These are phyloP conservation scores for Hyphopichia wangnamkhiaoensis DNA, from an alignment of 1,139 yeast genomes.

Conservation along the genomic window DNA sequence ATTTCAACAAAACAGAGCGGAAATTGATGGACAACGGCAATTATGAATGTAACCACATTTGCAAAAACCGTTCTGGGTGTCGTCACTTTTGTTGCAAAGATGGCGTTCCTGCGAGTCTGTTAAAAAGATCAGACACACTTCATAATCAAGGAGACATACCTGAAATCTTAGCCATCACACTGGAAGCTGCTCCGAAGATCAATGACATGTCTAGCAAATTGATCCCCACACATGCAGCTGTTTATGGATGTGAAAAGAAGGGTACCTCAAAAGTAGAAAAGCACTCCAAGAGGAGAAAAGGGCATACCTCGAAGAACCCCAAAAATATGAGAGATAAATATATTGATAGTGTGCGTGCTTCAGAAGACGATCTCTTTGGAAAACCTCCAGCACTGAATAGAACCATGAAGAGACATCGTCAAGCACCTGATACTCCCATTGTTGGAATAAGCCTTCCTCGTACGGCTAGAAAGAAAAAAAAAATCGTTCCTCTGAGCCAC, in stretches of 20 bases:
- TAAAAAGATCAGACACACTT: neutral
- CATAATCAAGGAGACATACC: neutral
- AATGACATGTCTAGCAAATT: too few species aligned
- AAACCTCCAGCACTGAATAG: neutral
- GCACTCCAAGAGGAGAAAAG: neutral
- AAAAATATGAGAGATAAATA: neutral
- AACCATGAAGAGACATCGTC: neutral
- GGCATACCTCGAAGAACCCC: neutral
- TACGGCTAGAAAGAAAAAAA: neutral
- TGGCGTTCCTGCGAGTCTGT: conserved; percentile 24
- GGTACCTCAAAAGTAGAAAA: too few species aligned
- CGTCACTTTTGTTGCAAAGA: conserved; percentile 47
- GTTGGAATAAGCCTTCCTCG: neutral
- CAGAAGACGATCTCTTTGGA: neutral
- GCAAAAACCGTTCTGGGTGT: conserved; percentile 36
- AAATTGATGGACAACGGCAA: conserved; percentile 23
- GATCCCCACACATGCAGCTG: too few species aligned
- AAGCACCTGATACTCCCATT: neutral
- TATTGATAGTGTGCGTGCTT: neutral
- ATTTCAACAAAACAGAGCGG: conserved; percentile 8
- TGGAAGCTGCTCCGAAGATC: too few species aligned
- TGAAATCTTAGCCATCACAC: too few species aligned
- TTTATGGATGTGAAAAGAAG: too few species aligned
- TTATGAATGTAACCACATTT: conserved; percentile 37
- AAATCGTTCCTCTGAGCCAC: neutral